Evolutionary conservation across 2,329 filamentous ascomycete genomes (phyloP).

Genomic region (Trichoderma asperellum): DNA sequence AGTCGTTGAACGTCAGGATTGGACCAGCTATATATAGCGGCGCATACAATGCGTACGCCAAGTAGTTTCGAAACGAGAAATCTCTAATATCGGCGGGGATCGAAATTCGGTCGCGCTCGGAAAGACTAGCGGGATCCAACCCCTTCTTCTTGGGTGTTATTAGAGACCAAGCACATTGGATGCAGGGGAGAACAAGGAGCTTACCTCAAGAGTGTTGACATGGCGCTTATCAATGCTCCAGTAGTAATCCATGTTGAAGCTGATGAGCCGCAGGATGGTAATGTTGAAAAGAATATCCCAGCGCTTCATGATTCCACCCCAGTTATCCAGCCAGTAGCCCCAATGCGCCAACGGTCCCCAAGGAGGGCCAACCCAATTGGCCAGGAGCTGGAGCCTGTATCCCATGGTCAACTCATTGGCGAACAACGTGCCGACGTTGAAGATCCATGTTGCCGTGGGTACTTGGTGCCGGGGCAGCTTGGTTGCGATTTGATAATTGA

Average conservation of each 20-base stretch:
- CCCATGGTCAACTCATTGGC: slow-evolving; percentile 84
- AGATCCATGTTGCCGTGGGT: slow-evolving; percentile 80
- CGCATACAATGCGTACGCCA: slow-evolving; percentile 88
- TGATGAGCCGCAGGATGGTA: slow-evolving; percentile 87
- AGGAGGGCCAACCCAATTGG: slow-evolving; percentile 52
- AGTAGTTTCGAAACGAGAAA: slow-evolving; percentile 82
- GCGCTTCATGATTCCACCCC: slow-evolving; percentile 80
- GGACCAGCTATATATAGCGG: slow-evolving; percentile 92
- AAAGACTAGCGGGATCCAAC: slow-evolving; percentile 82
- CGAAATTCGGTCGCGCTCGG: slow-evolving; percentile 82
- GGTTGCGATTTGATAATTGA: slow-evolving; percentile 82
- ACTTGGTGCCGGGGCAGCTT: slow-evolving; percentile 70
- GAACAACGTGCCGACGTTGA: slow-evolving; percentile 85
- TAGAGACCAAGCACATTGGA: neutral
- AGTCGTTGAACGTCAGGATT: slow-evolving; percentile 98
- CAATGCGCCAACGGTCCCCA: slow-evolving; percentile 57
- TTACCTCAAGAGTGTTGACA: slow-evolving; percentile 79
- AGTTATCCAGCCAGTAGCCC: slow-evolving; percentile 75
- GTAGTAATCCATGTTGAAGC: slow-evolving; percentile 96
- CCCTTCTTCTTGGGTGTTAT: slow-evolving; percentile 86
- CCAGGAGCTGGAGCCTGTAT: slow-evolving; percentile 71
- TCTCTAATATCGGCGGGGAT: slow-evolving; percentile 72
- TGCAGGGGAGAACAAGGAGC: slow-evolving; percentile 36
- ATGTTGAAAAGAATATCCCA: slow-evolving; percentile 99
- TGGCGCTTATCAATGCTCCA: slow-evolving; percentile 75